A percentile compares a stretch with the other conserved stretches of the same genome.
Conservation (phyloP, 139 green algal species). For the Ostreobium quekettii region DNA sequence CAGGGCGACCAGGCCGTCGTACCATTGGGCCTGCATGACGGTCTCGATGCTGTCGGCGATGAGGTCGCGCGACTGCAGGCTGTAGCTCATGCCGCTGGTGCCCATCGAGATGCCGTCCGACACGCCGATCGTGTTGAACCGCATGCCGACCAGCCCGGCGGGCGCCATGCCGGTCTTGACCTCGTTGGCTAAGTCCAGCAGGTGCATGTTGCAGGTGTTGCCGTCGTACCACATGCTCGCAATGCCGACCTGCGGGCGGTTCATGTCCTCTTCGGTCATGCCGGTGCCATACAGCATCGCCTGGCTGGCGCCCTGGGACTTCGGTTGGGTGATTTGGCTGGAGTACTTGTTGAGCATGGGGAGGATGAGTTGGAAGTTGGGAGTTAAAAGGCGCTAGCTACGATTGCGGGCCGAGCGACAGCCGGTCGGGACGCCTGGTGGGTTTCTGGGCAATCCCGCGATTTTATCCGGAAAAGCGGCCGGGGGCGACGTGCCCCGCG, state of each 20-base stretch:
- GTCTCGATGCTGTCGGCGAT: conserved; percentile 97
- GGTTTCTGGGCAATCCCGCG: too few relatives aligned
- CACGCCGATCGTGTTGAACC: conserved; percentile 93
- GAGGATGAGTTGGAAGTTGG: too few relatives aligned
- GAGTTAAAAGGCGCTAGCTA: too few relatives aligned
- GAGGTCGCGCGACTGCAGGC: conserved; percentile 52
- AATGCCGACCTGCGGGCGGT: conserved; percentile 93
- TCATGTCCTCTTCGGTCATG: conserved; percentile 85
- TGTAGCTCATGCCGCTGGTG: conserved; percentile 95
- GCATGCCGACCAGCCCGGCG: conserved; percentile 78
- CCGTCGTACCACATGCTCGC: conserved; percentile 95
- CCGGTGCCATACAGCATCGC: conserved; percentile 97
- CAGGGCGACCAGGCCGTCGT: background rate
- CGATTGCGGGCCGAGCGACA: too few relatives aligned
- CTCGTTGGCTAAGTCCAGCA: conserved; percentile 81
- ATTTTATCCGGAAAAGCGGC: too few relatives aligned
- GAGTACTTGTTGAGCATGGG: conserved; percentile 98
- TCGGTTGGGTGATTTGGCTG: conserved; percentile 88
- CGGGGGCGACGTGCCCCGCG: too few relatives aligned
- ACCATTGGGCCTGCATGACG: conserved; percentile 78
- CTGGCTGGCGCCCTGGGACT: conserved; percentile 91
- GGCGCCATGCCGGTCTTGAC: conserved; percentile 83
- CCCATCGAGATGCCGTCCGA: conserved; percentile 96
- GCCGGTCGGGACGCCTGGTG: too few relatives aligned
- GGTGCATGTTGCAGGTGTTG: conserved; percentile 99